A percentile compares a stretch with the other conserved stretches of the same genome.
Evolutionary conservation across 306 rosid species (phyloP).

Genomic region (Datisca glomerata): DNA sequence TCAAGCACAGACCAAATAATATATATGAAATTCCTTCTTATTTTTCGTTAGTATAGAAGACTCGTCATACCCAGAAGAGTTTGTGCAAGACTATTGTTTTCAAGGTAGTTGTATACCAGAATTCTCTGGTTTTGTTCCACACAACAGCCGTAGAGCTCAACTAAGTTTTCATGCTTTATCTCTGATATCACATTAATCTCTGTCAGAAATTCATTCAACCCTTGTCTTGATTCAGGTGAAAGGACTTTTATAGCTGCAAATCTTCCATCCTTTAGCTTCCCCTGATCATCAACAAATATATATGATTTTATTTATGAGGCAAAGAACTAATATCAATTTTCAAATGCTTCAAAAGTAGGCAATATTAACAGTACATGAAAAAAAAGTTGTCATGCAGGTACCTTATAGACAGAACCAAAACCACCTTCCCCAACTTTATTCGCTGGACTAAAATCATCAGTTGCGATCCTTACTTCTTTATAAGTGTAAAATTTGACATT

Average conservation of each 20-base stretch:
- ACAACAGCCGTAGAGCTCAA: conserved; percentile 82
- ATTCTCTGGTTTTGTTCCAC: conserved; percentile 64
- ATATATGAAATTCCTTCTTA: too few relatives aligned
- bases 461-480: conserved; percentile 61
- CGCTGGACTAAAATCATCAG: conserved; percentile 52
- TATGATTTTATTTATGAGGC: conserved; percentile 3
- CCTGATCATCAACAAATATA: conserved; percentile 38
- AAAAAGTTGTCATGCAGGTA: conserved; percentile 17
- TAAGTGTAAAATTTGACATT: conserved; percentile 47
- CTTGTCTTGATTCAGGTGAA: conserved; percentile 83
- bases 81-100: conserved; percentile 79
- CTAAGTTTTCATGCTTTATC: conserved; percentile 83
- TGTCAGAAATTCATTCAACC: conserved; percentile 84
- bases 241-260: conserved; percentile 93
- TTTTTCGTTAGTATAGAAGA: conserved; percentile 7
- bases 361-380: conserved; percentile 3
- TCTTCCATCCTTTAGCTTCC: conserved; percentile 68
- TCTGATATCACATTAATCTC: conserved; percentile 81
- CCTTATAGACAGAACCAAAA: conserved; percentile 94
- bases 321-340: conserved; percentile 4
- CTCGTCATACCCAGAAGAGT: conserved; percentile 61
- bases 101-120: conserved; percentile 90
- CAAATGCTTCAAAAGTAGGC: conserved; percentile 7
- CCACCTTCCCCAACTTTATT: conserved; percentile 98
- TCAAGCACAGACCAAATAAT: background rate